phyloP scores from a whole-genome alignment of 73 alveolate genomes.

The Halteria grandinella region DNA sequence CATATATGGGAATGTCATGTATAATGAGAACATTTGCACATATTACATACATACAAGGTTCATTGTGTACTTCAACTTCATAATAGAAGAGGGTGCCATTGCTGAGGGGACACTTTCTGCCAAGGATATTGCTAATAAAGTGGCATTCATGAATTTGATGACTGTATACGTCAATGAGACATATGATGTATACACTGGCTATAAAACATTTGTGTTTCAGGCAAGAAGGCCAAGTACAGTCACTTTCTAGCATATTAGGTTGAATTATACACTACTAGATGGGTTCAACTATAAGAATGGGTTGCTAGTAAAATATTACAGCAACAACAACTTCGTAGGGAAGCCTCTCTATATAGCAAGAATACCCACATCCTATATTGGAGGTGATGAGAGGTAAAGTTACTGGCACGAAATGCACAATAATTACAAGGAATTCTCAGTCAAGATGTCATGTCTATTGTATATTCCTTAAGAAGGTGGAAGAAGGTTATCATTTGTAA shows the following conservation, averaged over 20 bases:
- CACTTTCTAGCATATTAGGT: too few relatives aligned
- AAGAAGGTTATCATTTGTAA: slow-evolving; percentile 29
- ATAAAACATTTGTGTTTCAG: too few relatives aligned
- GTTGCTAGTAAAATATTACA: slow-evolving; percentile 11
- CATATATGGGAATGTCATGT: slow-evolving; percentile 19
- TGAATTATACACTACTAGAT: slow-evolving; percentile 33
- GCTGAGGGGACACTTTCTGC: too few relatives aligned
- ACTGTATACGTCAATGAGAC: too few relatives aligned
- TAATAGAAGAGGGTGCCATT: too few relatives aligned
- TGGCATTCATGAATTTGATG: too few relatives aligned
- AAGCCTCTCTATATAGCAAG: not conserved
- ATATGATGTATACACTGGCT: too few relatives aligned
- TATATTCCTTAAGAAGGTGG: not conserved
- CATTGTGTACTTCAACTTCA: not conserved
- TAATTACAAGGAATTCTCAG: slow-evolving; percentile 33
- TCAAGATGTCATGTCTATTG: not conserved
- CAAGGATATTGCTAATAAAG: too few relatives aligned
- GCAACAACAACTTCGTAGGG: slow-evolving; percentile 19
- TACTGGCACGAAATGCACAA: slow-evolving; percentile 33
- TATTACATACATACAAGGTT: slow-evolving; percentile 3
- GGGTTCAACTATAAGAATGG: slow-evolving; percentile 27
- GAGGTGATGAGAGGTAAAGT: not conserved
- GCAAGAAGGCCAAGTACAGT: too few relatives aligned
- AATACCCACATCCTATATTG: not conserved
- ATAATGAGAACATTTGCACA: not conserved